Percentiles rank a stretch among this genome's conserved stretches.
These are phyloP conservation scores for Cyclotella cryptica DNA, from an alignment of 108 stramenopile genomes.

Conservation along the genomic window DNA sequence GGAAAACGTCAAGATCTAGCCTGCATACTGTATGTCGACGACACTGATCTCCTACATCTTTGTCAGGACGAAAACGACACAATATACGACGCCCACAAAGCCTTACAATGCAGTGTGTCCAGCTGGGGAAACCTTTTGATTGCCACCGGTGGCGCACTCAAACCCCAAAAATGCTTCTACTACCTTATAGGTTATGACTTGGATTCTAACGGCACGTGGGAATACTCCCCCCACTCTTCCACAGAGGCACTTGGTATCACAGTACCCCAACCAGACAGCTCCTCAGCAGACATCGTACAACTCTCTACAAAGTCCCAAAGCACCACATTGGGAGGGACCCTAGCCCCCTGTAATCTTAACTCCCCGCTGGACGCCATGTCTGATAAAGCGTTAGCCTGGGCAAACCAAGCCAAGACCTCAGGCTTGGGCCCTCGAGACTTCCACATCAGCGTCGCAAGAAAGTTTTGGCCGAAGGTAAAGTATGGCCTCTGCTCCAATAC, in stretches of 20 bases:
- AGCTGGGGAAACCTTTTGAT: slow-evolving; percentile 22
- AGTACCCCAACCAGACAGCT: neutral
- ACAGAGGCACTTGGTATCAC: neutral
- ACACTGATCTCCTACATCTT: slow-evolving; percentile 14
- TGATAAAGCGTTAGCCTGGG: neutral
- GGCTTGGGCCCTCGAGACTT: too few relatives aligned
- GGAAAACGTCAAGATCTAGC: neutral
- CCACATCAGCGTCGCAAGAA: neutral
- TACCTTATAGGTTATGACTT: neutral
- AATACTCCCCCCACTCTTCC: neutral
- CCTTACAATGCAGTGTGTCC: neutral
- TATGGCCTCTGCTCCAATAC: slow-evolving; percentile 9
- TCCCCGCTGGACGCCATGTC: too few relatives aligned
- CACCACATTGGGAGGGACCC: neutral
- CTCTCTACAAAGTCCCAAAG: neutral
- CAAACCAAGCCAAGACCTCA: neutral
- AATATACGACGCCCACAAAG: neutral
- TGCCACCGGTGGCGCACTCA: neutral
- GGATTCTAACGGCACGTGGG: slow-evolving; percentile 5
- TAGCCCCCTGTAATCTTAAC: neutral
- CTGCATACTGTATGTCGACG: slow-evolving; percentile 3
- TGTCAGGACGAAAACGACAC: neutral
- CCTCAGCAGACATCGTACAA: neutral
- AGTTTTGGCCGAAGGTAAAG: slow-evolving; percentile 8
- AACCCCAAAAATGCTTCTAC: too few relatives aligned